phyloP scores from a whole-genome alignment of 345 rosid genomes.

The Brassica nigra region DNA sequence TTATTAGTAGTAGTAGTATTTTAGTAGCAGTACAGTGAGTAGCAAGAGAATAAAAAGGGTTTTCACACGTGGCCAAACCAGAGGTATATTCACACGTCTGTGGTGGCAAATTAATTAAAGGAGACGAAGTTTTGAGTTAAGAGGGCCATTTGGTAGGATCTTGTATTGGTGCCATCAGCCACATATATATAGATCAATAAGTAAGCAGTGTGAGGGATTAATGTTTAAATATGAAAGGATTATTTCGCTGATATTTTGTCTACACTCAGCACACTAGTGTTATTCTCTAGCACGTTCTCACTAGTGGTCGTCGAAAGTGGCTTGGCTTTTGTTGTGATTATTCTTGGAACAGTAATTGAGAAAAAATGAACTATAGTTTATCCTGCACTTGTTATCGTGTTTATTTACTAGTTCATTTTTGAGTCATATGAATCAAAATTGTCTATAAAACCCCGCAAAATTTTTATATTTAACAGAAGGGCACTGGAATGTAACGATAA shows the following conservation, averaged over 20 bases:
- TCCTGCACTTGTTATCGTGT: not conserved
- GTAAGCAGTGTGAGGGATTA: constrained; percentile 15
- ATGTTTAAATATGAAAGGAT: constrained; percentile 20
- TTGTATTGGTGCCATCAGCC: constrained; percentile 38
- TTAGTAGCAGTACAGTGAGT: not conserved
- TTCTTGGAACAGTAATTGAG: constrained; percentile 6
- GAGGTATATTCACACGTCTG: constrained; percentile 18
- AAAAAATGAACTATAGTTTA: not conserved
- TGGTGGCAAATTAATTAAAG: constrained; percentile 14
- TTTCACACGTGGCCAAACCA: constrained; percentile 36
- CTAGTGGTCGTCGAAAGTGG: constrained; percentile 12
- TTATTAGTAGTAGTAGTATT: not conserved
- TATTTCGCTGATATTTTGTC: not conserved
- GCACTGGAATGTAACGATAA: not conserved
- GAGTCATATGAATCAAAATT: too few relatives aligned
- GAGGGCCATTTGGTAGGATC: constrained; percentile 29
- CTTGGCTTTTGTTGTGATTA: constrained; percentile 21
- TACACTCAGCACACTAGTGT: not conserved
- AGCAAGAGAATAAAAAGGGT: constrained; percentile 7
- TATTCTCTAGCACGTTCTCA: constrained; percentile 24
- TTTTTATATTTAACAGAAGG: too few relatives aligned
- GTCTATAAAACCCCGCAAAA: too few relatives aligned
- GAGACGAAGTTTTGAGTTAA: constrained; percentile 24
- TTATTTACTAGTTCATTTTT: not conserved
- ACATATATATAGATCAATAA: constrained; percentile 24